Evolutionary conservation across 257 asterid species (phyloP).

Genomic region (Rauvolfia tetraphylla): DNA sequence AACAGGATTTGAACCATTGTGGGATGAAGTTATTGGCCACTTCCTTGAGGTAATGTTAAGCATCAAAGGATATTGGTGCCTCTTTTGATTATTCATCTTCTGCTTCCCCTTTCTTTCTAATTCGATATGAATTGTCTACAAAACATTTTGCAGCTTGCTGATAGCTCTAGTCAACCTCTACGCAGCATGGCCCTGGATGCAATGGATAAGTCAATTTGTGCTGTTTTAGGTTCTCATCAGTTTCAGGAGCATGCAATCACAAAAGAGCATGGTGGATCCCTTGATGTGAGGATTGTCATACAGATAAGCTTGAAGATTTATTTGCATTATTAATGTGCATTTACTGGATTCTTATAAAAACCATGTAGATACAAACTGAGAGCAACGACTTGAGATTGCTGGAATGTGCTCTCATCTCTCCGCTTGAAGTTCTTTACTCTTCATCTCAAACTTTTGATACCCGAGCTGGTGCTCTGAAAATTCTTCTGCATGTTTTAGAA

Average conservation of each 20-base stretch:
- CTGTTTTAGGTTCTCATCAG: conserved; percentile 84
- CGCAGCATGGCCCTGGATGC: conserved; percentile 83
- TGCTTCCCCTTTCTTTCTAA: neutral
- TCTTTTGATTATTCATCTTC: neutral
- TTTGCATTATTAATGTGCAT: conserved; percentile 11
- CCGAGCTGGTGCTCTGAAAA: conserved; percentile 81
- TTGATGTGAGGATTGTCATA: conserved; percentile 47
- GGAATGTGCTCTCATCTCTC: conserved; percentile 87
- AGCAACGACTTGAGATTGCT: conserved; percentile 58
- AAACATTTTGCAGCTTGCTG: conserved; percentile 72
- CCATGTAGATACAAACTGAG: conserved; percentile 41
- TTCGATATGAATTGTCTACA: conserved; percentile 10
- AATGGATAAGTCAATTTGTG: conserved; percentile 87
- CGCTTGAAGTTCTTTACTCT: conserved; percentile 67
- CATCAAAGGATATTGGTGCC: conserved; percentile 4
- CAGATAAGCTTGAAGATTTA: conserved; percentile 16
- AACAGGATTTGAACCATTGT: conserved; percentile 89
- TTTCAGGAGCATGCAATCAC: conserved; percentile 51
- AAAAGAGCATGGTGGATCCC: conserved; percentile 35
- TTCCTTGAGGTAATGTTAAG: conserved; percentile 69
- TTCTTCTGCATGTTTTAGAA: conserved; percentile 94
- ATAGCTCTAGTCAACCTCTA: conserved; percentile 63
- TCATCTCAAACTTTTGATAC: conserved; percentile 67
- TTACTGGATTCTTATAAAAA: conserved; percentile 17
- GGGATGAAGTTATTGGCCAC: conserved; percentile 88